Base-by-base conservation (phyloP, 2,329 filamentous ascomycete genomes). In the Xylariales sp. region DNA sequence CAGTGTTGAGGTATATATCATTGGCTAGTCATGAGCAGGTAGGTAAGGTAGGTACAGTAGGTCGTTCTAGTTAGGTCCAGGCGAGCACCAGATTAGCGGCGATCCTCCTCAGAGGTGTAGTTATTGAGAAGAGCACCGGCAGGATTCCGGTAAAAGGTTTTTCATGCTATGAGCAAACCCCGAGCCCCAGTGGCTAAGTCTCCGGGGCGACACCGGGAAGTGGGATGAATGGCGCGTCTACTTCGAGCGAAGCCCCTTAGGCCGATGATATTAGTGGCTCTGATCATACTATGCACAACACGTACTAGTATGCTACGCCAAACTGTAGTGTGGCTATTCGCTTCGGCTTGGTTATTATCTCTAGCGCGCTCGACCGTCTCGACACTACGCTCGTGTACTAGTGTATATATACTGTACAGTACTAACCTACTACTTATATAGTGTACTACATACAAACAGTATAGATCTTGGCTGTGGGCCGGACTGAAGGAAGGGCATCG, bases 41-140 rank as follows among this genome's bases (percentile, higher is more conserved):
- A 23, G 23, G 23, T 23, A 23, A 23, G 23, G 23, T 23, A 23
- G 23, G 23, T 23, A 56, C 1, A 32, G 43, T 45, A 58, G 28
- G n/a, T 49, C 45, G n/a, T 41, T 67, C 16, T n/a, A 12, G 49
- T 52, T 39, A 2, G 36, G 49, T 16, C 54, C 23, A 28, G 36
- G 49, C 46, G 48, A 28, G 18, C 39, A 30, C 39, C 48, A 53
- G 23, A 39, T 39, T 54, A 48, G 48, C 39, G 58, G 58, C 14
- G 10, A 57, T 62, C 64, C 52, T 66, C 23, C 36, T 53, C 18
- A n/a, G 55, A 14, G n/a, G 36, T 56, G 46, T 14, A 12, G n/a
- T 56, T 30, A 14, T 43, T 43, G 14, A 10, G 12, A 23, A 16
- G 8, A 16, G 32, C 48, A 49, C 16, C 18, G 50, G 30, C 34